A percentile compares a stretch with the other conserved stretches of the same genome.
phyloP scores from a whole-genome alignment of 257 asterid species.

The Salvia splendens region DNA sequence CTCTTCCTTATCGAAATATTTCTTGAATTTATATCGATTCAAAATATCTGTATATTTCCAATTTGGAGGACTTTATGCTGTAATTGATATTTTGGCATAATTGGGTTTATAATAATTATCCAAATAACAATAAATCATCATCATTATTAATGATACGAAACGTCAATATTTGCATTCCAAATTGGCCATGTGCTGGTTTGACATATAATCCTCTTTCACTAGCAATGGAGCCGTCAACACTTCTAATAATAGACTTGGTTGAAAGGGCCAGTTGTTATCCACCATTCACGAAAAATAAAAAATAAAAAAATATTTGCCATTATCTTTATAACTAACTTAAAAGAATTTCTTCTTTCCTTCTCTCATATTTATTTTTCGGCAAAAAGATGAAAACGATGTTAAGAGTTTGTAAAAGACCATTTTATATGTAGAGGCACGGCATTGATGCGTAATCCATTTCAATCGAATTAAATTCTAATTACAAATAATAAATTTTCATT shows the following conservation, averaged over 20 bases:
- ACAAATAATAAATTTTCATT: too few species aligned
- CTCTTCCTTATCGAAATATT: neutral
- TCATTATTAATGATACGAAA: neutral
- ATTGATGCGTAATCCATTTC: too few species aligned
- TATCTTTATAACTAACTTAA: neutral
- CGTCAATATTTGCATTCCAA: neutral
- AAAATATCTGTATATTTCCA: neutral
- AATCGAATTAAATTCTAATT: too few species aligned
- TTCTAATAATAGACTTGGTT: slow-evolving; percentile 29
- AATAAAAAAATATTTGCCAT: slow-evolving; percentile 3
- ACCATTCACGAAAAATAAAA: neutral
- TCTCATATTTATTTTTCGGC: neutral
- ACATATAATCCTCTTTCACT: slow-evolving; percentile 33
- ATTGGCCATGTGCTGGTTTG: slow-evolving; percentile 50
- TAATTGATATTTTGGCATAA: neutral
- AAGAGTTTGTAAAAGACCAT: too few species aligned
- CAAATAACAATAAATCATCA: neutral
- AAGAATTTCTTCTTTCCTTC: neutral
- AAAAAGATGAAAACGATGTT: neutral
- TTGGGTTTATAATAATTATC: too few species aligned
- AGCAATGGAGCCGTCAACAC: slow-evolving; percentile 34
- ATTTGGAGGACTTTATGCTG: neutral
- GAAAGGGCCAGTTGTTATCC: slow-evolving; percentile 42
- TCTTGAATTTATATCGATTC: neutral
- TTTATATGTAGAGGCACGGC: too few species aligned